Evolutionary conservation across 2,329 filamentous ascomycete species (phyloP), one percentile per base, ranked within the genome.

Genomic region (Stenocarpella maydis): DNA sequence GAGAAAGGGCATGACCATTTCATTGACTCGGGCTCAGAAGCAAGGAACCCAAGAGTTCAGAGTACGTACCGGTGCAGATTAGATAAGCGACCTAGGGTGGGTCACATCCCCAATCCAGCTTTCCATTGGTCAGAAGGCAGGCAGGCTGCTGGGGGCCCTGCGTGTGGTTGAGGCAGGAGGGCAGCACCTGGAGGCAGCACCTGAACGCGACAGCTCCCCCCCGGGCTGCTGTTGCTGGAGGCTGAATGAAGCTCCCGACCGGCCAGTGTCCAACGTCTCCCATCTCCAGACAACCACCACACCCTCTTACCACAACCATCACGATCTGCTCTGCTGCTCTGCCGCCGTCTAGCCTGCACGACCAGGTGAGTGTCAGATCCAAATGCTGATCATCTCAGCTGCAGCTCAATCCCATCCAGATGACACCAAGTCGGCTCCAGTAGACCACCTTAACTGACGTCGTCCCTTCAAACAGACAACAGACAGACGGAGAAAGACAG

Each of bases 121-220:
- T 15, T 19, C 37, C 21, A 65, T 39, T 69, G 67, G 67, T 39
- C 67, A 65, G 60, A 17, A 39, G 28, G 12, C 3, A 5, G 41
- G 52, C 52, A 67, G 64, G 65, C 65, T 26, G 52, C 41, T 41
- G 1, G 55, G 17, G 31, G 53, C n/a, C 45, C 50, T 34, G 39
- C 17, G 64, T 37, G 26, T 26, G 10, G n/a, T n/a, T n/a, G n/a
- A n/a, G n/a, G n/a, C n/a, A n/a, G n/a, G n/a, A n/a, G n/a, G n/a
- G n/a, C n/a, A n/a, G n/a, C n/a, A n/a, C n/a, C n/a, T n/a, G 58
- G 55, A 76, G 76, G 76, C 75, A 77, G 74, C 75, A 76, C 74
- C 72, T 60, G 72, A 72, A 77, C 75, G 75, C 76, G 75, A 77
- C 47, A 77, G 75, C 76, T 75, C 53, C 55, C 64, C 54, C 70